Base-by-base conservation (phyloP, 192 early-diverging fungal species). In the Linnemannia exigua region DNA sequence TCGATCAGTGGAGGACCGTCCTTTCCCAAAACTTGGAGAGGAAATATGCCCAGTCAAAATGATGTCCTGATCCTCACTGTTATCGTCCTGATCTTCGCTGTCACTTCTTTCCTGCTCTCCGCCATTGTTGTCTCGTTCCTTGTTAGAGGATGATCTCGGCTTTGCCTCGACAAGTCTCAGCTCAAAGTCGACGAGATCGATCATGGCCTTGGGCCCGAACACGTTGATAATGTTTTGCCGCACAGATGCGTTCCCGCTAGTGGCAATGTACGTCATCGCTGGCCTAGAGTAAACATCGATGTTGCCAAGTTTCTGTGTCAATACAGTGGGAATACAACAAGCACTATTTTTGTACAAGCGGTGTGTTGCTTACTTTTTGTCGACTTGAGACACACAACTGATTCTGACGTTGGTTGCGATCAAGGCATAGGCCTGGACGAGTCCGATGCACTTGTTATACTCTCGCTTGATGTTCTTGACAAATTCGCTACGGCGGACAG, bases 401-500 rank as follows among this genome's bases (percentile, higher is more conserved):
- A 99, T 87, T 19, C 95, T 91, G 20, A 95, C 93, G n/a, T 89
- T 88, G 19, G 89, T 87, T 28, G 91, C 89, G 28, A 97, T 93
- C 7, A 99, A 85, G 6, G 95, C 95, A 77, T 99, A 99, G 14
- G 94, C 92, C 87, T 99, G 96, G 20, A 99, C 79, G 7, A 97
- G 71, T 9, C 91, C 90, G 31, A 99, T 84, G 37, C 95, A 91
- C 46, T 96, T 96, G 12, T 90, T 82, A 77, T 93, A 97, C 79
- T 99, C 98, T 17, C 92, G 81, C 58, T 93, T 94, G 50, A 95
- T 89, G 74, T 98, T 97, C 38, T 93, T 92, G 71, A 95, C 95
- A 87, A 99, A 94, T 79, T 99, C 98, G 44, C 90, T 91, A 48
- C 90, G 86, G 20, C 99, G 91, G 16, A 99, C 99, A 5, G 99